Base-by-base conservation (phyloP, 176 grass and related monocot genomes). In the Oryza glaberrima region DNA sequence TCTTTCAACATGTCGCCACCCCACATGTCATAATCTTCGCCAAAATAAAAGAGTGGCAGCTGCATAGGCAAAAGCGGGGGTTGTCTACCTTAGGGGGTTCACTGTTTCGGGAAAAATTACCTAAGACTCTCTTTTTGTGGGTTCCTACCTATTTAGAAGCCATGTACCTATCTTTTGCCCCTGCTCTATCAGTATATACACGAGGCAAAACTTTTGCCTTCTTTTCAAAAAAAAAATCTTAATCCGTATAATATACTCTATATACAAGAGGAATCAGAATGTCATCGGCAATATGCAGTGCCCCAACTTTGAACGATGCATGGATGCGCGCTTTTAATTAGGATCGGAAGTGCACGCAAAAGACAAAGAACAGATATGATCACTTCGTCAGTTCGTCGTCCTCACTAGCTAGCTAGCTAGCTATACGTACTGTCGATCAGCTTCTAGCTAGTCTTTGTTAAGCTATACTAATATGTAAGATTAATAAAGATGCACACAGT, bases 351-450 rank as follows among this genome's bases (percentile, higher is more conserved):
- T 69, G 58, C 63, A 43, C 82, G 44, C 48, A 30, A 82, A 82
- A 68, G 79, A 87, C 66, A 87, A 87, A 87, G 26, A 82, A 77
- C 72, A 71, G 38, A 28, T 28, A 82, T 71, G 38, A 77, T 69
- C 65, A 49, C 15, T 63, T 76, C 52, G 49, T 77, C 49, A 8
- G 38, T 82, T 77, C 73, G 79, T 82, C 51, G 64, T 87, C 26
- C 35, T 40, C 54, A 58, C 52, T 58, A 58, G 41, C 7, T 43
- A 43, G 41, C 7, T 32, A 63, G 6, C 38, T 41, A 8, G 40
- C 40, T 41, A 8, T 41, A 41, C 40, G 40, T 63, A 63, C 20
- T 82, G 72, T 65, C 54, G 17, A 58, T 58, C 79, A 28, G 48
- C 72, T 77, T 87, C 61, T 64, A 73, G 60, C 61, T 64, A 73